Conservation (phyloP, 2,329 filamentous ascomycete species). For the Apiospora sp. region DNA sequence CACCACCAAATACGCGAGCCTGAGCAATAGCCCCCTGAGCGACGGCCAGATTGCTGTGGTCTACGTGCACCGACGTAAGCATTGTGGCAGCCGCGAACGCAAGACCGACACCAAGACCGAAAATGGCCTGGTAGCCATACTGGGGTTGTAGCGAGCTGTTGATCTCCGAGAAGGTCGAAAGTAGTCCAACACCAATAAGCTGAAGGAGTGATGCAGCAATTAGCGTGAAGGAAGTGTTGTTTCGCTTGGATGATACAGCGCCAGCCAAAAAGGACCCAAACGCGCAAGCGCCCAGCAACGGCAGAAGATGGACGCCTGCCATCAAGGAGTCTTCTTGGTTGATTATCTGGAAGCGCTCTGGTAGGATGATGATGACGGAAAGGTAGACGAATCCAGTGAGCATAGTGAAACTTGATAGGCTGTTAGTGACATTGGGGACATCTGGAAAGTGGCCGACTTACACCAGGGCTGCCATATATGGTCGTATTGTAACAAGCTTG, state of each 20-base stretch:
- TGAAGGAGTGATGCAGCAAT: slow-evolving; percentile 59
- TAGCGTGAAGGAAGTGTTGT: slow-evolving; percentile 61
- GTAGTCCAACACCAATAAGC: slow-evolving; percentile 58
- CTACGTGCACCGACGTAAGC: slow-evolving; percentile 61
- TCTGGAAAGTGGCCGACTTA: slow-evolving; percentile 41
- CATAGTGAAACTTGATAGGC: slow-evolving; percentile 56
- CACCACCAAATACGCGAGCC: slow-evolving; percentile 66
- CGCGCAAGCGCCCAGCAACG: slow-evolving; percentile 64
- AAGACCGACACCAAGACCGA: slow-evolving; percentile 67
- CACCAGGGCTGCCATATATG: slow-evolving; percentile 60
- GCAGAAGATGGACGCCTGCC: slow-evolving; percentile 65
- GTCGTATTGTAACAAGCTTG: slow-evolving; percentile 54
- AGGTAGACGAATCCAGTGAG: slow-evolving; percentile 66
- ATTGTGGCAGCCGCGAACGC: slow-evolving; percentile 65
- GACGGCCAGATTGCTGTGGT: slow-evolving; percentile 59
- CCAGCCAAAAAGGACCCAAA: slow-evolving; percentile 64
- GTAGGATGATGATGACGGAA: slow-evolving; percentile 64
- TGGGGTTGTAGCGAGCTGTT: slow-evolving; percentile 48
- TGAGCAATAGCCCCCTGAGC: slow-evolving; percentile 68
- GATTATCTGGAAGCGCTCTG: slow-evolving; percentile 67
- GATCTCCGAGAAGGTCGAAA: slow-evolving; percentile 52
- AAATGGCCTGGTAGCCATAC: slow-evolving; percentile 63
- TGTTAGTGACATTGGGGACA: not conserved
- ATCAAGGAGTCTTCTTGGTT: slow-evolving; percentile 60
- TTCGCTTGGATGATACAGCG: slow-evolving; percentile 59